Evolutionary conservation across 2,329 filamentous ascomycete species (phyloP), one percentile per base, ranked within the genome.

Genomic region (Seiridium cupressi): DNA sequence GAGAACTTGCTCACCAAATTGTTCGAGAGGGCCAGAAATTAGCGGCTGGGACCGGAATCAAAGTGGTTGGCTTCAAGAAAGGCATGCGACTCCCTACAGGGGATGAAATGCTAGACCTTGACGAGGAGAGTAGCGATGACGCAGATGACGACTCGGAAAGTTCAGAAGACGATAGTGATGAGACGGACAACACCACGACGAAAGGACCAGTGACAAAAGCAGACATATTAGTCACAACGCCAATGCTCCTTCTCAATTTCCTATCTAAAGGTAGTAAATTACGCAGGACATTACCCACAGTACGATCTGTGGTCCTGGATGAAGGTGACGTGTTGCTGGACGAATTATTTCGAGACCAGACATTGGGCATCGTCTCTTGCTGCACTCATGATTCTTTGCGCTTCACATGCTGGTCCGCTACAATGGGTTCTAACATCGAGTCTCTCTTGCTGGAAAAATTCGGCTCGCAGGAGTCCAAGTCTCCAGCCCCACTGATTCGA

Each of bases 241-340:
- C 92, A 3, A 80, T 93, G 42, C 79, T 91, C 11, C 81, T 99
- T 3, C 83, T 94, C 35, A 91, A 95, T 70, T 87, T 91, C 3
- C 76, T 97, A 5, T 73, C 64, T n/a, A 72, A 67, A 47, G 73
- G 74, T 4, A 78, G 81, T 8, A 78, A 77, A 31, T 77, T 77
- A 58, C 75, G 79, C 38, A 75, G 79, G 38, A 76, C 81, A 4
- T 75, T 96, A 4, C 86, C 91, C 0, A 83, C 85, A 1, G 88
- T 97, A 4, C 83, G 83, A 49, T 87, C 87, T 55, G 79, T 99
- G 18, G 84, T 98, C 42, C 81, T 99, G 3, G 95, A 99, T 70
- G 95, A 99, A 79, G 95, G 93, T 1, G 95, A 99, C 73, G 93
- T 98, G 11, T 88, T 99, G 5, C 84, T 99, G 9, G 93, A 98